These are phyloP conservation scores for Plasmodium yoelii DNA, from an alignment of 169 alveolate species.

Conservation along the genomic window DNA sequence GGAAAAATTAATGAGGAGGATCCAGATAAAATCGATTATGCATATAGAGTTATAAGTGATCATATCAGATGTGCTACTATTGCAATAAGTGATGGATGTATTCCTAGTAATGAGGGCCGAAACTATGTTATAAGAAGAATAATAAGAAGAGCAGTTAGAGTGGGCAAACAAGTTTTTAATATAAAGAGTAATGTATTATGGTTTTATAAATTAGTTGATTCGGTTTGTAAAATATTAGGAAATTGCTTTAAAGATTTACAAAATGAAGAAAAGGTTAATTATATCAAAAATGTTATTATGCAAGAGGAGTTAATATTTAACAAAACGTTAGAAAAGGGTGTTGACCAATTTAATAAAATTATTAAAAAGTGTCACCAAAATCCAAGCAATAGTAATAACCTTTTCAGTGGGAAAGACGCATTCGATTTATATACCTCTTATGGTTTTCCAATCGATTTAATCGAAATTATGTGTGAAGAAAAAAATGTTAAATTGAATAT, in stretches of 20 bases:
- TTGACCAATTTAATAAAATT: slow-evolving; percentile 84
- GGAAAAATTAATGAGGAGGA: slow-evolving; percentile 92
- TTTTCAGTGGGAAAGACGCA: slow-evolving; percentile 88
- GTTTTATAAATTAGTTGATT: slow-evolving; percentile 89
- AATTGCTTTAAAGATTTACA: slow-evolving; percentile 88
- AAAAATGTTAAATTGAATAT: slow-evolving; percentile 84
- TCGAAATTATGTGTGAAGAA: slow-evolving; percentile 94
- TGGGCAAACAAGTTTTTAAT: slow-evolving; percentile 87
- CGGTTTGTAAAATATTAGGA: slow-evolving; percentile 89
- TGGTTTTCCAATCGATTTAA: slow-evolving; percentile 95
- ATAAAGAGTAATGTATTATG: slow-evolving; percentile 86
- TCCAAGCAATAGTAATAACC: not conserved
- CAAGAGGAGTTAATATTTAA: slow-evolving; percentile 91
- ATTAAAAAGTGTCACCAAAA: slow-evolving; percentile 32
- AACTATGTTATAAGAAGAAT: slow-evolving; percentile 94
- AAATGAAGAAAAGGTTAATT: slow-evolving; percentile 84
- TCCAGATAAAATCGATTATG: slow-evolving; percentile 88
- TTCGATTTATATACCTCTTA: slow-evolving; percentile 92
- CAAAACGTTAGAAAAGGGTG: slow-evolving; percentile 90
- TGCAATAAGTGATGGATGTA: slow-evolving; percentile 94
- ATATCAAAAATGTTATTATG: slow-evolving; percentile 84
- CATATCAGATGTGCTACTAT: slow-evolving; percentile 93
- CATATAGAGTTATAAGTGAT: slow-evolving; percentile 95
- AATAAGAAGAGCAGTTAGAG: slow-evolving; percentile 92
- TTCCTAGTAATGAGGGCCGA: slow-evolving; percentile 94